A percentile compares a stretch with the other conserved stretches of the same genome.
Evolutionary conservation across 805 yeast genomes (phyloP).

Genomic region (Monosporozyma siamensis): DNA sequence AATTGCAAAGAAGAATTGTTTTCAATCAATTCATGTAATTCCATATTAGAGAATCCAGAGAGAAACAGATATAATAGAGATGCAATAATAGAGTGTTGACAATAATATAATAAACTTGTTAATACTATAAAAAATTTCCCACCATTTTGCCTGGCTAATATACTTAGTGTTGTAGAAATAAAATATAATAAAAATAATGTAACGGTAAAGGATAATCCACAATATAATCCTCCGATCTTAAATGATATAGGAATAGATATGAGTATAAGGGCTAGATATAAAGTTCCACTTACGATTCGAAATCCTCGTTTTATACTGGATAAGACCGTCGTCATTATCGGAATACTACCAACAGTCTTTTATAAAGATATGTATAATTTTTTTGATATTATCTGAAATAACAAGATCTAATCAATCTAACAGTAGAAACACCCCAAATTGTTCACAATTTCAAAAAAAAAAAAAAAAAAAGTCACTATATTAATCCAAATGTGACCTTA

Average conservation of each 20-base stretch:
- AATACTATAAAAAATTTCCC: slow-evolving; percentile 17
- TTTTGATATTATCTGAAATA: neutral
- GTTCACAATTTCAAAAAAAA: too few relatives aligned
- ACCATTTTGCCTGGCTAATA: slow-evolving; percentile 32
- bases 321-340: slow-evolving; percentile 10
- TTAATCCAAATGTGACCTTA: too few relatives aligned
- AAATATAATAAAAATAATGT: slow-evolving; percentile 67
- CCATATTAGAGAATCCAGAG: slow-evolving; percentile 39
- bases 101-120: slow-evolving; percentile 48
- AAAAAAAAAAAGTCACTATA: too few relatives aligned
- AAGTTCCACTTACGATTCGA: slow-evolving; percentile 37
- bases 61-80: slow-evolving; percentile 64
- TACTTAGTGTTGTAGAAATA: slow-evolving; percentile 59
- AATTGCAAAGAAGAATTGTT: slow-evolving; percentile 17
- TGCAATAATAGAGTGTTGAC: slow-evolving; percentile 79
- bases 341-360: too few relatives aligned
- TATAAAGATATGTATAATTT: too few relatives aligned
- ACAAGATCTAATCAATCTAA: too few relatives aligned
- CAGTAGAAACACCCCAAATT: too few relatives aligned
- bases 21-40: slow-evolving; percentile 15
- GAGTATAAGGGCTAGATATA: slow-evolving; percentile 60
- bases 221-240: slow-evolving; percentile 83
- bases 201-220: slow-evolving; percentile 79
- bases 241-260: slow-evolving; percentile 87
- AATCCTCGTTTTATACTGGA: slow-evolving; percentile 18